Evolutionary conservation across 2,329 filamentous ascomycete genomes (phyloP), one percentile per base, ranked within the genome.

Genomic region (Dactylonectria macrodidyma): DNA sequence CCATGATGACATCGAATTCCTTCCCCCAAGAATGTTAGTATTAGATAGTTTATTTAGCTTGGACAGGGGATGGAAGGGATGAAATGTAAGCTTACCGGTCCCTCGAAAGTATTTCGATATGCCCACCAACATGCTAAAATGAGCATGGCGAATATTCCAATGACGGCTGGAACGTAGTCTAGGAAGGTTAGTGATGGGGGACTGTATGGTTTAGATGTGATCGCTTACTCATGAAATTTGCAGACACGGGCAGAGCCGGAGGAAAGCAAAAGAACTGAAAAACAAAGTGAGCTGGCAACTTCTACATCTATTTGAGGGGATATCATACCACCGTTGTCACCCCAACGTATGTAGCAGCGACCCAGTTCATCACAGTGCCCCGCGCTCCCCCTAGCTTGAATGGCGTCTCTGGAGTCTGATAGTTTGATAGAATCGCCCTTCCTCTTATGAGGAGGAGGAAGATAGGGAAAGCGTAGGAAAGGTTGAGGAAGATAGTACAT

Each of bases 151-250:
- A 81, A 81, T 2, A 82, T 81, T 12, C 79, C 78, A 58, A 82
- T 80, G 3, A 82, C 79, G 6, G 74, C 79, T 5, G 76, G 77
- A 1, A 82, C 80, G 47, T 82, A 82, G 11, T 41, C 38, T 41
- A 16, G 11, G 38, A 41, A 16, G 14, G 38, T 41, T 4, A 41
- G 38, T 41, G 38, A 16, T 41, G 12, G 38, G 38, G 26, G 7
- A 16, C 38, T 16, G 3, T 10, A 16, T 14, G 38, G 38, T 5
- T 41, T 41, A 5, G 38, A 16, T 14, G 10, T 14, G 38, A 41
- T 14, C 38, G 16, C 14, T 41, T 41, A 57, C 70, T 74, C 70
- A 74, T 74, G 3, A 69, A 44, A 14, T 65, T 74, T 4, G 57
- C 70, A 11, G 65, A 65, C 1, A 71, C 70, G 0, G 72, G 72